Conservation (phyloP, 2,329 filamentous ascomycete species). For the Ramularia collo-cygni region DNA sequence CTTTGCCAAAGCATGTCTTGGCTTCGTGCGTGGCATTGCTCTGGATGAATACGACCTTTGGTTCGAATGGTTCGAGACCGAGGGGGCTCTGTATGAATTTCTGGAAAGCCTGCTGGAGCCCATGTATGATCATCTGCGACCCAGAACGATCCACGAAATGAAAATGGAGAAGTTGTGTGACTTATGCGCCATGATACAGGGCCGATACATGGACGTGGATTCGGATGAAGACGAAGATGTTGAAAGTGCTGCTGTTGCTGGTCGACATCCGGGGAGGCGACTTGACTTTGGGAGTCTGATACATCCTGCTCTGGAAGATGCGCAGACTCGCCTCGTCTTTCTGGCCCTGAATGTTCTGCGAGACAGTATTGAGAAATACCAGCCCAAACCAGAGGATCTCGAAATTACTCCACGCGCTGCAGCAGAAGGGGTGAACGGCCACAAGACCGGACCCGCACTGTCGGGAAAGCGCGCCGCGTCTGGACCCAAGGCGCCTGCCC, state of each 20-base stretch:
- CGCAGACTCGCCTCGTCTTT: constrained; percentile 61
- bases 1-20: constrained; percentile 58
- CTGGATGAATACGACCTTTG: constrained; percentile 62
- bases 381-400: constrained; percentile 57
- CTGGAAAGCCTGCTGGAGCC: constrained; percentile 62
- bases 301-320: constrained; percentile 59
- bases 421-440: constrained; percentile 20
- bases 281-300: constrained; percentile 58
- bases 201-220: constrained; percentile 53
- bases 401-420: constrained; percentile 50
- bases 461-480: constrained; percentile 42
- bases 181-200: constrained; percentile 59
- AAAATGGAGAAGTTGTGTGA: constrained; percentile 61
- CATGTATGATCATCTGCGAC: constrained; percentile 59
- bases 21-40: constrained; percentile 59
- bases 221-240: constrained; percentile 46
- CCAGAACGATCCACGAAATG: constrained; percentile 59
- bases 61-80: constrained; percentile 59
- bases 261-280: constrained; percentile 17
- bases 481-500: constrained; percentile 34
- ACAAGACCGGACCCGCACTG: constrained; percentile 37
- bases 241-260: constrained; percentile 12
- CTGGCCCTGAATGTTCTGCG: constrained; percentile 56
- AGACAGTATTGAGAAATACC: constrained; percentile 61
- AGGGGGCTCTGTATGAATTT: constrained; percentile 58